phyloP scores from a whole-genome alignment of 192 early-diverging fungal genomes.

The Coemansia furcata region DNA sequence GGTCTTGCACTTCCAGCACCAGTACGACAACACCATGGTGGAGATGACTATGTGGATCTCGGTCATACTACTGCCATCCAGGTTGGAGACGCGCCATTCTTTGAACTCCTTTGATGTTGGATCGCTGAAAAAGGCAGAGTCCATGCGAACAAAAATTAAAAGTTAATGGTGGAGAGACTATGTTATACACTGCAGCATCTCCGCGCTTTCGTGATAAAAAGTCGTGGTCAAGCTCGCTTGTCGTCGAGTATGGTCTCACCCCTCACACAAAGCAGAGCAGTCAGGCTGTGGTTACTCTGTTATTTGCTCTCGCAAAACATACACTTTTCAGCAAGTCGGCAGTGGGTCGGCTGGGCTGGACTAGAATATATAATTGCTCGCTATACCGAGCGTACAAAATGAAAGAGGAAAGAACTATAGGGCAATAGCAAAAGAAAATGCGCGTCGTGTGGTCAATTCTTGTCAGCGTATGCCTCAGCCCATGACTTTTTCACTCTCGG shows the following conservation, averaged over 20 bases:
- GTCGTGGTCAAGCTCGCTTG: background rate
- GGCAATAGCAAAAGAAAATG: background rate
- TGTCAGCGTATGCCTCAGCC: slow-evolving; percentile 38
- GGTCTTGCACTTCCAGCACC: slow-evolving; percentile 55
- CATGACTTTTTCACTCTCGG: slow-evolving; percentile 41
- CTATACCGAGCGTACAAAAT: background rate
- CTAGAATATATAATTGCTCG: background rate
- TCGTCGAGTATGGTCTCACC: slow-evolving; percentile 4
- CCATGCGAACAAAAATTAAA: background rate
- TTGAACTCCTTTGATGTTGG: slow-evolving; percentile 51
- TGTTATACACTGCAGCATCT: background rate
- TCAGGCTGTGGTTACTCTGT: background rate
- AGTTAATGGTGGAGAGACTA: background rate
- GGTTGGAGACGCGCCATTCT: slow-evolving; percentile 47
- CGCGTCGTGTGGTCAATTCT: slow-evolving; percentile 8
- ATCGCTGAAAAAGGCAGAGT: slow-evolving; percentile 15
- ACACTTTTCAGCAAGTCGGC: background rate
- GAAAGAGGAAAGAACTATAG: background rate
- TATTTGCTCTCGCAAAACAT: background rate
- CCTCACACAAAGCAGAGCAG: background rate
- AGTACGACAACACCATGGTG: slow-evolving; percentile 41
- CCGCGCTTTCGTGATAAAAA: background rate
- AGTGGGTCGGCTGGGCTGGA: background rate
- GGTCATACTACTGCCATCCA: slow-evolving; percentile 46
- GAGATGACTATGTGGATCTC: slow-evolving; percentile 47